These are phyloP conservation scores for Albugo laibachii DNA, from an alignment of 352 stramenopile species.

Conservation along the genomic window DNA sequence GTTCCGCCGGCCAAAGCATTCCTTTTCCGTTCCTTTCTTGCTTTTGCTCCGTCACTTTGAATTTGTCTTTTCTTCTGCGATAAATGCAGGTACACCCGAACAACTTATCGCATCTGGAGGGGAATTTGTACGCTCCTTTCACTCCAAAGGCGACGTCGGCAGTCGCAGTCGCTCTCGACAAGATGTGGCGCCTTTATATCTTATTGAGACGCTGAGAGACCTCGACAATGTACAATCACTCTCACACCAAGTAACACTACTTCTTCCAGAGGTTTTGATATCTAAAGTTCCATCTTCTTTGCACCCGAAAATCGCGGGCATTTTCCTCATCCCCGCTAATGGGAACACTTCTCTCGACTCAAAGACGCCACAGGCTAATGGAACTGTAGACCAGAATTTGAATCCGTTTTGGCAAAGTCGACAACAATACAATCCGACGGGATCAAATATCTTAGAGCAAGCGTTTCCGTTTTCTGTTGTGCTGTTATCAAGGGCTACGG, in stretches of 20 bases:
- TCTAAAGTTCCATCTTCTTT: conserved; percentile 6
- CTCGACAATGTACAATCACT: conserved; percentile 15
- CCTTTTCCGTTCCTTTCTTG: neutral
- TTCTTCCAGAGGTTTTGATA: conserved; percentile 44
- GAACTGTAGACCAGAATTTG: conserved; percentile 31
- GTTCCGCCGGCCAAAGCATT: no score
- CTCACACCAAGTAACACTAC: conserved; percentile 11
- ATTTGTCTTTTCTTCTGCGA: conserved; percentile 13
- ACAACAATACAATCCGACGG: conserved; percentile 41
- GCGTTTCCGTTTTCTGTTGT: conserved; percentile 45
- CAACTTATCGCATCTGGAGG: conserved; percentile 37
- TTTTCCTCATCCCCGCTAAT: conserved; percentile 32
- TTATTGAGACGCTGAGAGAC: conserved; percentile 17
- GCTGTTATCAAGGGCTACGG: conserved; percentile 22
- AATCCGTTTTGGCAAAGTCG: conserved; percentile 43
- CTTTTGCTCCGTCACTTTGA: neutral
- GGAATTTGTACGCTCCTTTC: conserved; percentile 62
- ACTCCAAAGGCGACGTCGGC: conserved; percentile 38
- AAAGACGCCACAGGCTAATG: conserved; percentile 31
- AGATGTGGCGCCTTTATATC: conserved; percentile 32
- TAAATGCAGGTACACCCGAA: conserved; percentile 39
- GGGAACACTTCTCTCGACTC: conserved; percentile 23
- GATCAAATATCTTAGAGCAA: conserved; percentile 20
- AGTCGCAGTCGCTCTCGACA: conserved; percentile 28
- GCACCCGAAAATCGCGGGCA: conserved; percentile 21